A percentile compares a stretch with the other conserved stretches of the same genome.
These are phyloP conservation scores for Kwoniella mangroviensis DNA, from an alignment of 768 basidiomycete genomes.

Conservation along the genomic window DNA sequence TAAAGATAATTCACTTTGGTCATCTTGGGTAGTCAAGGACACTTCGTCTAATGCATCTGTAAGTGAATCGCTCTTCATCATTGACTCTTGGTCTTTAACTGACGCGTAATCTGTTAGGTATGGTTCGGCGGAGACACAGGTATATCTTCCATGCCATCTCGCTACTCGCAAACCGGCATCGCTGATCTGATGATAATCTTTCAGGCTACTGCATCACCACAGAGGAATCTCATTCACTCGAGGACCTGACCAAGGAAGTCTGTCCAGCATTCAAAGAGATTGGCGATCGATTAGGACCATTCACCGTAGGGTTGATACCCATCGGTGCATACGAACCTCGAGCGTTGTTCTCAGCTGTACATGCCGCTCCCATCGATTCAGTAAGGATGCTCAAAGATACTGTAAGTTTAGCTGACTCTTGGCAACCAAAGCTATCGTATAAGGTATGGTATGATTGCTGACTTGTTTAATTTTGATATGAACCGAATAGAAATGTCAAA, in stretches of 20 bases:
- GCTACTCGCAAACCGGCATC: too few species aligned
- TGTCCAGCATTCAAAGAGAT: conserved; percentile 79
- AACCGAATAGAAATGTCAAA: conserved; percentile 57
- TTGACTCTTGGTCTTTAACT: background rate
- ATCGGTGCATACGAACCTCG: conserved; percentile 61
- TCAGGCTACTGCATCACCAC: conserved; percentile 54
- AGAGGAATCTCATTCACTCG: conserved; percentile 41
- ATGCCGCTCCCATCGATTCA: conserved; percentile 71
- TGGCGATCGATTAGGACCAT: conserved; percentile 67
- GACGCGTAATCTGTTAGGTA: conserved; percentile 45
- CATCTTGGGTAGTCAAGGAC: conserved; percentile 67
- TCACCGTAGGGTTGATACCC: conserved; percentile 72
- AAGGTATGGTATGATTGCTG: background rate
- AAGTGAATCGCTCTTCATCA: conserved; percentile 11
- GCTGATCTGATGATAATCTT: background rate
- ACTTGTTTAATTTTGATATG: background rate
- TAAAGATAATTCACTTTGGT: conserved; percentile 68
- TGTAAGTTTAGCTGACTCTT: conserved; percentile 54
- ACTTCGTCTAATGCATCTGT: conserved; percentile 19
- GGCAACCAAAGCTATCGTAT: too few species aligned
- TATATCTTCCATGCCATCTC: too few species aligned
- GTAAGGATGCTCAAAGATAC: conserved; percentile 71
- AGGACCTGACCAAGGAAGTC: conserved; percentile 55
- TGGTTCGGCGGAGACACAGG: conserved; percentile 73
- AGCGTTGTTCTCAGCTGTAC: conserved; percentile 64